These are phyloP conservation scores for Saturnispora kantuleensis DNA, from an alignment of 805 yeast genomes.

Conservation along the genomic window DNA sequence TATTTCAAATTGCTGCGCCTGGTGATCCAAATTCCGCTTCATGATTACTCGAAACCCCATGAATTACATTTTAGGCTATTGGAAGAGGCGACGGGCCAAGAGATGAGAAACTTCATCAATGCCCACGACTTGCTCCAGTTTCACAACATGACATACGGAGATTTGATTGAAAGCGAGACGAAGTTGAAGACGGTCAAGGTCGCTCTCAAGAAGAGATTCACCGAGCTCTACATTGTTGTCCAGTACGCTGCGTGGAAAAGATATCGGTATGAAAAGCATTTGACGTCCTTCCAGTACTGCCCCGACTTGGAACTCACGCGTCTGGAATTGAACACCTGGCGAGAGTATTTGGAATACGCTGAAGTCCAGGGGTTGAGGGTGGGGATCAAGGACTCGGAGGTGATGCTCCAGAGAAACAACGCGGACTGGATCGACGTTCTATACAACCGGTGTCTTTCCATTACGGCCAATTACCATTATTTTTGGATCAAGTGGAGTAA, in stretches of 20 bases:
- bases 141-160: constrained; percentile 17
- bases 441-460: constrained; percentile 40
- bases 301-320: constrained; percentile 26
- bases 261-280: constrained; percentile 38
- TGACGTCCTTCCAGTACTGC: constrained; percentile 31
- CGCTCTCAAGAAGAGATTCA: constrained; percentile 36
- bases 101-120: constrained; percentile 19
- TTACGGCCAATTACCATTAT: constrained; percentile 34
- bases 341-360: constrained; percentile 43
- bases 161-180: constrained; percentile 15
- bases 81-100: constrained; percentile 25
- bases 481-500: constrained; percentile 45
- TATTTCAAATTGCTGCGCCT: constrained; percentile 37
- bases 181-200: constrained; percentile 24
- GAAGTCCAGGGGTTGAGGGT: constrained; percentile 29
- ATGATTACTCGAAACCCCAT: constrained; percentile 42
- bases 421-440: constrained; percentile 23
- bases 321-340: constrained; percentile 49
- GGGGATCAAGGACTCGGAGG: constrained; percentile 16
- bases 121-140: constrained; percentile 11
- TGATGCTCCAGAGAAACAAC: constrained; percentile 15
- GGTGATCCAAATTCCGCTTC: constrained; percentile 45
- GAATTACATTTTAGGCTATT: constrained; percentile 28
- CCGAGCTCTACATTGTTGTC: constrained; percentile 45
- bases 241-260: constrained; percentile 44